phyloP scores from a whole-genome alignment of 75 land plant genomes.

The Picea sitchensis region DNA sequence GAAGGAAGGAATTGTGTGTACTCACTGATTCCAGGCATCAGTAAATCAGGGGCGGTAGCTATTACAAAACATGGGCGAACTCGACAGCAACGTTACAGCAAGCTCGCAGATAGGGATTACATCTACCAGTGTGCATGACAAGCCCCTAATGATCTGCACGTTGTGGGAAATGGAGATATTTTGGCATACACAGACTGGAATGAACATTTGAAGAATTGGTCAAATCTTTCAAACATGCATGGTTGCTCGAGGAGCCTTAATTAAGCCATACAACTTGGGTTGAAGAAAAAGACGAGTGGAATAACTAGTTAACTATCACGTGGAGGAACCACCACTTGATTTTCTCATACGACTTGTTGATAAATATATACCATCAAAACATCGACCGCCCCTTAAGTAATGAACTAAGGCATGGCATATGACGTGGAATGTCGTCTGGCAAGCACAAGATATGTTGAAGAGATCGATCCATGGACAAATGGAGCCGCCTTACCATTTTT shows the following conservation, averaged over 20 bases:
- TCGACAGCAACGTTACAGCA: constrained; percentile 96
- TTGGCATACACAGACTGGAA: constrained; percentile 88
- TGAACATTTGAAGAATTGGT: constrained; percentile 50
- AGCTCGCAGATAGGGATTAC: constrained; percentile 94
- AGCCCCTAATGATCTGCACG: constrained; percentile 62
- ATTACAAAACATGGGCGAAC: constrained; percentile 93
- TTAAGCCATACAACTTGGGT: constrained; percentile 34
- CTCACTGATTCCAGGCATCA: constrained; percentile 66
- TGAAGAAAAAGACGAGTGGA: too few species aligned
- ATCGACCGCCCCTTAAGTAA: too few species aligned
- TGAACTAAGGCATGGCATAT: too few species aligned
- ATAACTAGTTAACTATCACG: too few species aligned
- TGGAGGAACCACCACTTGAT: too few species aligned
- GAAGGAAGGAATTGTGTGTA: constrained; percentile 91
- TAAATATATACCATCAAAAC: too few species aligned
- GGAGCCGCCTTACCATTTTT: too few species aligned
- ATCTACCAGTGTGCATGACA: constrained; percentile 58
- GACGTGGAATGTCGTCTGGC: too few species aligned
- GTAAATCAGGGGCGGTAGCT: constrained; percentile 85
- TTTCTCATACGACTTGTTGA: too few species aligned
- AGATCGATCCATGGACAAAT: too few species aligned
- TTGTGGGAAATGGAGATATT: constrained; percentile 93
- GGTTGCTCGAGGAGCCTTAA: constrained; percentile 93
- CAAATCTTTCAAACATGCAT: constrained; percentile 76
- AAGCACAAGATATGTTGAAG: too few species aligned